phyloP scores from a whole-genome alignment of 1,284 basidiomycete species.

The Ustilago lituana region DNA sequence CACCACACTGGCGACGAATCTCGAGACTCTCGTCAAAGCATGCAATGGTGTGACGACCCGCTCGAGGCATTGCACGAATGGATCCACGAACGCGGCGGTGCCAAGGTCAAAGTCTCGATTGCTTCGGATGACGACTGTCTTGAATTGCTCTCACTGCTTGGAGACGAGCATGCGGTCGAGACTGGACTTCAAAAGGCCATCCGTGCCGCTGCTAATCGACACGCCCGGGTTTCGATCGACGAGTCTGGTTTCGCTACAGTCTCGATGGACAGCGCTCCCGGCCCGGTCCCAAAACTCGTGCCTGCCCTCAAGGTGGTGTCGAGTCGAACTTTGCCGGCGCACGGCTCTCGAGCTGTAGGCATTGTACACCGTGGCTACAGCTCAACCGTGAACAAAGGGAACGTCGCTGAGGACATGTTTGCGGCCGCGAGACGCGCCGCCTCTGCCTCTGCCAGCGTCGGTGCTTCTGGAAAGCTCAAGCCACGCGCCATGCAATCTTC shows the following conservation, averaged over 20 bases:
- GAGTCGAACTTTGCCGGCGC: neutral
- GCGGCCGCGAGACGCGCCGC: slow-evolving; percentile 9
- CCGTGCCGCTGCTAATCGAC: slow-evolving; percentile 28
- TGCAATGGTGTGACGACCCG: slow-evolving; percentile 35
- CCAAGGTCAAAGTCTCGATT: slow-evolving; percentile 28
- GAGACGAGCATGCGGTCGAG: neutral
- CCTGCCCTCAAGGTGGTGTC: neutral
- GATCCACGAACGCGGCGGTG: slow-evolving; percentile 27
- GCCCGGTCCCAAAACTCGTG: neutral
- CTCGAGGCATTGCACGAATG: slow-evolving; percentile 39
- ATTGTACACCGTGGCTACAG: too few species aligned
- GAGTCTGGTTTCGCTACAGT: slow-evolving; percentile 23
- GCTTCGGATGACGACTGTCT: slow-evolving; percentile 49
- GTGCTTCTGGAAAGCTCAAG: neutral
- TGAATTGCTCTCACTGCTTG: slow-evolving; percentile 25
- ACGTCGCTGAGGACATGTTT: slow-evolving; percentile 4
- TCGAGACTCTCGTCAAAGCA: too few species aligned
- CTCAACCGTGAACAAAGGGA: slow-evolving; percentile 11
- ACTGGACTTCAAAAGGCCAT: slow-evolving; percentile 19
- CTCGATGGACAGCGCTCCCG: neutral
- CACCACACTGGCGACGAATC: neutral
- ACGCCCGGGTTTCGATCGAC: slow-evolving; percentile 19
- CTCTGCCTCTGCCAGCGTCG: neutral
- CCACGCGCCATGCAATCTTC: slow-evolving; percentile 6
- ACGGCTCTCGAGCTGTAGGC: neutral